Evolutionary conservation across 495 filamentous ascomycete species (phyloP).

Genomic region (Trypethelium eluteriae): DNA sequence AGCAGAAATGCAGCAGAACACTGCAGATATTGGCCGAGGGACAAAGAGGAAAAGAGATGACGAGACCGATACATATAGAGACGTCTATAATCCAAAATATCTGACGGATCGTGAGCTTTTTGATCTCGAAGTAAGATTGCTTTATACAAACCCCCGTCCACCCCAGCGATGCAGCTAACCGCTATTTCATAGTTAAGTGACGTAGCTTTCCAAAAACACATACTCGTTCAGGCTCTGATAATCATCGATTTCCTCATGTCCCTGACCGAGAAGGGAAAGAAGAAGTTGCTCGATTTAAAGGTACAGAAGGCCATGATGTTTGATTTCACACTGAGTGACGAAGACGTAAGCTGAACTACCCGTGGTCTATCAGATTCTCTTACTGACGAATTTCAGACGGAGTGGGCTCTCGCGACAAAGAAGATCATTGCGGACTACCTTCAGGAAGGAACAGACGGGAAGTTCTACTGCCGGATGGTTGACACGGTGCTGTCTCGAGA

Average conservation of each 20-base stretch:
- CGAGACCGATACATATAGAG: slow-evolving; percentile 54
- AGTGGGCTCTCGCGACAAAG: slow-evolving; percentile 71
- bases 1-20: slow-evolving; percentile 54
- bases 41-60: slow-evolving; percentile 65
- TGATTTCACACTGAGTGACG: slow-evolving; percentile 62
- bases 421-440: slow-evolving; percentile 70
- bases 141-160: not conserved
- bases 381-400: slow-evolving; percentile 38
- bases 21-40: slow-evolving; percentile 52
- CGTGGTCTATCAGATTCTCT: slow-evolving; percentile 7
- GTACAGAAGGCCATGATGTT: slow-evolving; percentile 72
- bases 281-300: slow-evolving; percentile 60
- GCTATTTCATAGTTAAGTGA: slow-evolving; percentile 62
- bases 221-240: slow-evolving; percentile 89
- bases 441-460: slow-evolving; percentile 61
- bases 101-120: slow-evolving; percentile 91
- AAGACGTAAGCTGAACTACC: slow-evolving; percentile 55
- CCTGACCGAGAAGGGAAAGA: slow-evolving; percentile 72
- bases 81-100: slow-evolving; percentile 92
- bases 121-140: slow-evolving; percentile 67
- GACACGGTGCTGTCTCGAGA: slow-evolving; percentile 90
- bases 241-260: slow-evolving; percentile 87
- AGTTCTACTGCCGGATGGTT: slow-evolving; percentile 91
- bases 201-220: slow-evolving; percentile 84
- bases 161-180: no score